A percentile compares a stretch with the other conserved stretches of the same genome.
These are phyloP conservation scores for Botrytis pseudocinerea DNA, from an alignment of 2,329 filamentous ascomycete genomes.

Conservation along the genomic window DNA sequence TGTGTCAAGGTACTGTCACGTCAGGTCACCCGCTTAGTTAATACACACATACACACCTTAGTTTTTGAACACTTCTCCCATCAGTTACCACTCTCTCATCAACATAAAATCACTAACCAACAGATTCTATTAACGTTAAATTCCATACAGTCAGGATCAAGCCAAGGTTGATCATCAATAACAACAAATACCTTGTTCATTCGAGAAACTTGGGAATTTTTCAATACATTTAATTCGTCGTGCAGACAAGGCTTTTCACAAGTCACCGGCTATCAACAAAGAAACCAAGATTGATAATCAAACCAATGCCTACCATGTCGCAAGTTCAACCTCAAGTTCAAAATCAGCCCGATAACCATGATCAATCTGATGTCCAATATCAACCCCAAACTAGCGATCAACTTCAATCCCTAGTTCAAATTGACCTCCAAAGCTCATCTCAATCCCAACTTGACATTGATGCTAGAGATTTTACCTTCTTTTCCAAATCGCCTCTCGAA, in stretches of 20 bases:
- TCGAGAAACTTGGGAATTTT: not conserved
- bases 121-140: not conserved
- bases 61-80: rapidly evolving
- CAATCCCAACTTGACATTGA: not conserved
- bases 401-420: not conserved
- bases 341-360: not conserved
- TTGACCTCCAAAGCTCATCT: too few species aligned
- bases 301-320: not conserved
- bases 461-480: not conserved
- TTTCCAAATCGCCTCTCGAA: not conserved
- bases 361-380: not conserved
- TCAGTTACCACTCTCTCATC: not conserved
- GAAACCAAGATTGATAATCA: too few species aligned
- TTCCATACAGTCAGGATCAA: not conserved
- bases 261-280: not conserved
- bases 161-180: not conserved
- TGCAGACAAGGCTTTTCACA: not conserved
- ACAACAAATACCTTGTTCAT: too few species aligned
- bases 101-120: not conserved
- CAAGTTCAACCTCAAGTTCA: not conserved
- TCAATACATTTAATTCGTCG: too few species aligned
- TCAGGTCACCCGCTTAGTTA: not conserved
- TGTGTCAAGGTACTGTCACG: not conserved
- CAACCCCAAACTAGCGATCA: not conserved
- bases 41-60: not conserved